A percentile compares a stretch with the other conserved stretches of the same genome.
Evolutionary conservation across 768 basidiomycete species (phyloP).

Genomic region (Boletus subcaerulescens): DNA sequence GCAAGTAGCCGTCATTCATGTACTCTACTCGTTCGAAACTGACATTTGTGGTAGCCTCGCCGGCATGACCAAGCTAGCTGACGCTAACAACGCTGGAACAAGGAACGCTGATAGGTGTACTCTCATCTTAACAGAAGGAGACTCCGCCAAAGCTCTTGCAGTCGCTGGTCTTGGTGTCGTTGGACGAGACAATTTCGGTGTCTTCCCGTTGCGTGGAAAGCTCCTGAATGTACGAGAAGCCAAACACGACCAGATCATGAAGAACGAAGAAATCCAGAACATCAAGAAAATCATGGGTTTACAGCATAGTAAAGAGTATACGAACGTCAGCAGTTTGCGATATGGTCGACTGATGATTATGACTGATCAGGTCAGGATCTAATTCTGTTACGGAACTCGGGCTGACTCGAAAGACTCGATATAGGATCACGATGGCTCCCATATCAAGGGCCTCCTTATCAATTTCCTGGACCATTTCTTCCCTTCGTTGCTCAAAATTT

Average conservation of each 20-base stretch:
- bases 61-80: constrained; percentile 89
- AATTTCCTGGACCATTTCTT: constrained; percentile 98
- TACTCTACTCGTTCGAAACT: background rate
- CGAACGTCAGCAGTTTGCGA: constrained; percentile 60
- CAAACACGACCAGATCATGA: constrained; percentile 93
- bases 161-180: constrained; percentile 93
- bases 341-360: constrained; percentile 99
- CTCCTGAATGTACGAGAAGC: constrained; percentile 97
- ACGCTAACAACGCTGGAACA: constrained; percentile 96
- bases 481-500: constrained; percentile 87
- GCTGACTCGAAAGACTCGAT: background rate
- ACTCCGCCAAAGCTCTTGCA: constrained; percentile 96
- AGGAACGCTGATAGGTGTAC: constrained; percentile 80
- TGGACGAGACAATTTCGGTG: constrained; percentile 94
- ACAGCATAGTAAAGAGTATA: constrained; percentile 91
- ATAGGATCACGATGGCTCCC: constrained; percentile 99
- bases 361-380: constrained; percentile 87
- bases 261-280: constrained; percentile 95
- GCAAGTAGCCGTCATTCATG: constrained; percentile 37
- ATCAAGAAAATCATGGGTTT: constrained; percentile 98
- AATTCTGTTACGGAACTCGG: background rate
- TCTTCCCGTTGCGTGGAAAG: constrained; percentile 97
- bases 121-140: constrained; percentile 97
- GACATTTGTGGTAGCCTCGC: constrained; percentile 55
- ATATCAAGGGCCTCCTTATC: constrained; percentile 99